Conservation (phyloP, 1,139 yeast species). For the Zhuliangozyma parablackwelliae region DNA sequence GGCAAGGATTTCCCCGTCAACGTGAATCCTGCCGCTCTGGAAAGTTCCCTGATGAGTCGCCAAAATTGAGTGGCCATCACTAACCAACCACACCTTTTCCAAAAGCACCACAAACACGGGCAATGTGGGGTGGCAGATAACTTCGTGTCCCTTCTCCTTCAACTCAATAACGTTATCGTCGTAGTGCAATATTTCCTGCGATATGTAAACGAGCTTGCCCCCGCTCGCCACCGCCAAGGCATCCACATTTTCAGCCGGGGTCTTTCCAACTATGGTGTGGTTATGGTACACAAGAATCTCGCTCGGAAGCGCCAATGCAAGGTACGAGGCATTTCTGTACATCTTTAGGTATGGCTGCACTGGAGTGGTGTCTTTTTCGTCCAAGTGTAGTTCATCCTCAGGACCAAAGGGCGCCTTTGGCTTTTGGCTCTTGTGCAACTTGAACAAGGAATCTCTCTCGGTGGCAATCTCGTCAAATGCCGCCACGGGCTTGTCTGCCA, state of each 20-base stretch:
- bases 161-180: slow-evolving; percentile 4
- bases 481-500: not conserved
- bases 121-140: slow-evolving; percentile 7
- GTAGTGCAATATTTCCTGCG: not conserved
- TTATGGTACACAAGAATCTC: not conserved
- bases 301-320: not conserved
- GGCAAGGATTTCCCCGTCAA: slow-evolving; percentile 62
- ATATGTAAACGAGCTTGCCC: not conserved
- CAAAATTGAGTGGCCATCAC: slow-evolving; percentile 1
- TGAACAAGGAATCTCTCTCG: slow-evolving; percentile 38
- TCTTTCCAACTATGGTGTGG: too few relatives aligned
- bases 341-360: not conserved
- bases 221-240: not conserved
- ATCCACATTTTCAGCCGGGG: not conserved
- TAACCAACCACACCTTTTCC: slow-evolving; percentile 3
- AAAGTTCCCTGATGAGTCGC: not conserved
- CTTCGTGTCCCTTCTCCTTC: not conserved
- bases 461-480: slow-evolving; percentile 17
- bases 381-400: slow-evolving; percentile 8
- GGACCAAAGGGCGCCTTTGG: slow-evolving; percentile 24
- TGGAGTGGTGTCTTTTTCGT: not conserved
- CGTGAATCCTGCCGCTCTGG: slow-evolving; percentile 44
- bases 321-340: not conserved
- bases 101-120: slow-evolving; percentile 7
- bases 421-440: slow-evolving; percentile 41